Conservation (phyloP, 805 yeast species). For the Alloascoidea hylecoeti region DNA sequence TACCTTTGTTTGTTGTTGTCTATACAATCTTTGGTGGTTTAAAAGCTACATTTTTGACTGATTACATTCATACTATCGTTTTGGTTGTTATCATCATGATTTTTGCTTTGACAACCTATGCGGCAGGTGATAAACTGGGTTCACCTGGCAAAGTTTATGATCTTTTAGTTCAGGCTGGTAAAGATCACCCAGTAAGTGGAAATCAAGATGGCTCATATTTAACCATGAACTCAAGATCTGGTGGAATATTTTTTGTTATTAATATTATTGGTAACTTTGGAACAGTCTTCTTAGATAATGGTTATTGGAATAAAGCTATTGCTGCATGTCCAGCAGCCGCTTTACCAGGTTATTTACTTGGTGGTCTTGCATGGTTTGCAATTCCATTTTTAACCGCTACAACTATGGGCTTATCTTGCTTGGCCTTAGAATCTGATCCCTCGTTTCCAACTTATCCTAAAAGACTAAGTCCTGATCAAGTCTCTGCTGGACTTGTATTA, state of each 20-base stretch:
- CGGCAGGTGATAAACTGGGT: constrained; percentile 57
- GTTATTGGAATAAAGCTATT: constrained; percentile 83
- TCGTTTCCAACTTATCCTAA: constrained; percentile 72
- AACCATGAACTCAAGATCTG: constrained; percentile 75
- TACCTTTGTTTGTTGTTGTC: constrained; percentile 68
- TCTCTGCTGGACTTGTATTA: constrained; percentile 54
- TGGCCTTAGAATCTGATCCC: constrained; percentile 56
- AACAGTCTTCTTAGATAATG: constrained; percentile 75
- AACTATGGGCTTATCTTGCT: constrained; percentile 76
- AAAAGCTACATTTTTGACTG: constrained; percentile 71
- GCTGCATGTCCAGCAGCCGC: constrained; percentile 77
- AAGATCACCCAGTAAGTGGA: constrained; percentile 53
- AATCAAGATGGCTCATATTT: constrained; percentile 79
- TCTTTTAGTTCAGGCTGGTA: constrained; percentile 43
- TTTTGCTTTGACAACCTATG: constrained; percentile 72
- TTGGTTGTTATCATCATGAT: constrained; percentile 63
- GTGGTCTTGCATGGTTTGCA: constrained; percentile 87
- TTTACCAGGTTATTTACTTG: constrained; percentile 75
- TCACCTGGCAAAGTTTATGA: constrained; percentile 79
- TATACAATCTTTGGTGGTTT: constrained; percentile 75
- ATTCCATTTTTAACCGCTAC: constrained; percentile 76
- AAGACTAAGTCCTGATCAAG: constrained; percentile 49
- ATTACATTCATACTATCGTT: constrained; percentile 70
- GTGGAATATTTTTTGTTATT: constrained; percentile 83
- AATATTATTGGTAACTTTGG: constrained; percentile 85